Evolutionary conservation across 192 early-diverging fungal species (phyloP).

Genomic region (Entomortierella chlamydospora): DNA sequence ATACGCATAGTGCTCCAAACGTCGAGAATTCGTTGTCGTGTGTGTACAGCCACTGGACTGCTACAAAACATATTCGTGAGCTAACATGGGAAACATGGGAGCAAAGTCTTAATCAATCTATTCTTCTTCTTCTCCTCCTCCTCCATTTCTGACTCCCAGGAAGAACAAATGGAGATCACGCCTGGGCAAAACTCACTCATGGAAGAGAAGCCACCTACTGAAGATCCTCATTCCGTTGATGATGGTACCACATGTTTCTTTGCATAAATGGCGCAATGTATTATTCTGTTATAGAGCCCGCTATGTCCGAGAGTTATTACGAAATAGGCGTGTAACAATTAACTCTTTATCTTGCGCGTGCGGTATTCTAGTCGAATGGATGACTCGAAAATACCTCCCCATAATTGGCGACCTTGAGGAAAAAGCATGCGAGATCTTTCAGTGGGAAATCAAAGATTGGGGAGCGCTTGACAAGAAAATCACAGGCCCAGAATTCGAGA

Average conservation of each 20-base stretch:
- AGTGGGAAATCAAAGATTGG: conserved; percentile 58
- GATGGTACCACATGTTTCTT: conserved; percentile 24
- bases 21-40: too few species aligned
- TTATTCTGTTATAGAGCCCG: not conserved
- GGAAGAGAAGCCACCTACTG: conserved; percentile 48
- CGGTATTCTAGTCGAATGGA: conserved; percentile 39
- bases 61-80: not conserved
- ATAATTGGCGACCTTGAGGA: conserved; percentile 55
- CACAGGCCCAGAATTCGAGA: conserved; percentile 60
- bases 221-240: conserved; percentile 37
- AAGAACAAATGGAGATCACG: conserved; percentile 52
- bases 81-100: not conserved
- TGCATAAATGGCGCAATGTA: too few species aligned
- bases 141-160: not conserved
- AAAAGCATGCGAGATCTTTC: conserved; percentile 41
- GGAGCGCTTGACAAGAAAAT: conserved; percentile 53
- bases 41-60: too few species aligned
- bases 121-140: too few species aligned
- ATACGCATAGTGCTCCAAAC: not conserved
- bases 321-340: too few species aligned
- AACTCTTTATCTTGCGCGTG: too few species aligned
- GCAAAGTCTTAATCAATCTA: too few species aligned
- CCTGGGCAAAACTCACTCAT: conserved; percentile 26
- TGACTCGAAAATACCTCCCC: conserved; percentile 53
- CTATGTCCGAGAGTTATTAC: too few species aligned